Conservation (phyloP, 306 rosid genomes). For the Elaeagnus macrophylla region DNA sequence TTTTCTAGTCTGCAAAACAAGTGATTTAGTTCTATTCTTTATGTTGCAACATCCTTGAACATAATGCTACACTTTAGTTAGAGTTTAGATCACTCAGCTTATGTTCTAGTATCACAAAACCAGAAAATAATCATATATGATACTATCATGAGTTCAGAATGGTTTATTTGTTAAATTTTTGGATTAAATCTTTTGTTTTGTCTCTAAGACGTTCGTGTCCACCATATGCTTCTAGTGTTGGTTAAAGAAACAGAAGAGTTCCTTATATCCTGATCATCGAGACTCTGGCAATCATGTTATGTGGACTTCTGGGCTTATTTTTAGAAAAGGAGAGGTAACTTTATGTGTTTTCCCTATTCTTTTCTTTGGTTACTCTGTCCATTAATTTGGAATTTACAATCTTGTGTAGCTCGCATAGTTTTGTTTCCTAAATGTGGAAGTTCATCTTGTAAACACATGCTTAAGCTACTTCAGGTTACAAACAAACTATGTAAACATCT, state of each 20-base stretch:
- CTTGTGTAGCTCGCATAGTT: not conserved
- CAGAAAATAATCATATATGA: not conserved
- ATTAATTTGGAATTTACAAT: too few relatives aligned
- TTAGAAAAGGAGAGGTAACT: constrained; percentile 68
- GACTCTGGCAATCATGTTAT: constrained; percentile 32
- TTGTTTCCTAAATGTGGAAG: not conserved
- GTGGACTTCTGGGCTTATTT: constrained; percentile 91
- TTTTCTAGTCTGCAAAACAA: too few relatives aligned
- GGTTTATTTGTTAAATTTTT: not conserved
- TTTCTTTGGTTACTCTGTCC: too few relatives aligned
- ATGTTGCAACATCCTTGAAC: too few relatives aligned
- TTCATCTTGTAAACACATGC: not conserved
- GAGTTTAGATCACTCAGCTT: too few relatives aligned
- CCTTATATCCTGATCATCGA: constrained; percentile 52
- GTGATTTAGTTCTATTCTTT: too few relatives aligned
- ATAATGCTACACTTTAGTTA: too few relatives aligned
- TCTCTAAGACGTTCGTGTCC: not conserved
- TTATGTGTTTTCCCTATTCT: not conserved
- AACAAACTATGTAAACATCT: too few relatives aligned
- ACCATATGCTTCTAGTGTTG: constrained; percentile 55
- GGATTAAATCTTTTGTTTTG: not conserved
- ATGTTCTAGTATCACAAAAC: not conserved
- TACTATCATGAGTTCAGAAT: not conserved
- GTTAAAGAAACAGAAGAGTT: constrained; percentile 86
- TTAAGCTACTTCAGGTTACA: not conserved